phyloP scores from a whole-genome alignment of 2,329 filamentous ascomycete species.

The Calonectria honghensis region DNA sequence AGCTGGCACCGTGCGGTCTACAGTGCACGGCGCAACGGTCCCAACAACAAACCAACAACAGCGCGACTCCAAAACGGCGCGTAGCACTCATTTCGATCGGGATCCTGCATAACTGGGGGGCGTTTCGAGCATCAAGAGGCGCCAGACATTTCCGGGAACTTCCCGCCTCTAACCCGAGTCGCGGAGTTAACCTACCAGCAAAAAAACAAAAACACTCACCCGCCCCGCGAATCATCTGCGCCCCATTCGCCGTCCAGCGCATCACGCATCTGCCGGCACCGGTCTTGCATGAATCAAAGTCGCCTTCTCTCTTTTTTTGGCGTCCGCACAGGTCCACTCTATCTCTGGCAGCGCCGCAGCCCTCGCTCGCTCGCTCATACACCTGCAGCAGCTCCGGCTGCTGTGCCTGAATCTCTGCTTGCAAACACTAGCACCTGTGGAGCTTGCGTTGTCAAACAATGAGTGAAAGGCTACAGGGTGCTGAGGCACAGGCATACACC shows the following conservation, averaged over 20 bases:
- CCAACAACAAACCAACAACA: conserved; percentile 13
- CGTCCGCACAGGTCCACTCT: conserved; percentile 24
- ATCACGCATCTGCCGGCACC: conserved; percentile 35
- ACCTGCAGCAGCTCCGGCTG: not conserved
- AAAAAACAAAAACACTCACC: conserved; percentile 24
- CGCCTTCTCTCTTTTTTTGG: conserved; percentile 8
- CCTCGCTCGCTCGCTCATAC: conserved; percentile 13
- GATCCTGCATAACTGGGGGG: conserved; percentile 29
- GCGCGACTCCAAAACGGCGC: conserved; percentile 19
- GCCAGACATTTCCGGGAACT: conserved; percentile 32
- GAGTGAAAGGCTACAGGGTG: conserved; percentile 51
- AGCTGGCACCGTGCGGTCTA: conserved; percentile 6
- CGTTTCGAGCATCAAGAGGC: conserved; percentile 18
- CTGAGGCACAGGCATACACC: conserved; percentile 57
- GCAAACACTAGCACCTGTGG: conserved; percentile 35
- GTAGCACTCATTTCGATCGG: conserved; percentile 27
- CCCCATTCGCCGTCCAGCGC: conserved; percentile 29
- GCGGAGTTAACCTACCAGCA: not conserved
- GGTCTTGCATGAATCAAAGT: conserved; percentile 31
- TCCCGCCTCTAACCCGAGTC: conserved; percentile 13
- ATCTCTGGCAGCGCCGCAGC: conserved; percentile 28
- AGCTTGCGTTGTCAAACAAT: conserved; percentile 45
- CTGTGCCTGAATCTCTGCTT: conserved; percentile 9
- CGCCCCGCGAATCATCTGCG: conserved; percentile 22
- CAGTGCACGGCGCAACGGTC: conserved; percentile 31